phyloP scores from a whole-genome alignment of 176 grass and related monocot genomes.

The Luzula sylvatica region DNA sequence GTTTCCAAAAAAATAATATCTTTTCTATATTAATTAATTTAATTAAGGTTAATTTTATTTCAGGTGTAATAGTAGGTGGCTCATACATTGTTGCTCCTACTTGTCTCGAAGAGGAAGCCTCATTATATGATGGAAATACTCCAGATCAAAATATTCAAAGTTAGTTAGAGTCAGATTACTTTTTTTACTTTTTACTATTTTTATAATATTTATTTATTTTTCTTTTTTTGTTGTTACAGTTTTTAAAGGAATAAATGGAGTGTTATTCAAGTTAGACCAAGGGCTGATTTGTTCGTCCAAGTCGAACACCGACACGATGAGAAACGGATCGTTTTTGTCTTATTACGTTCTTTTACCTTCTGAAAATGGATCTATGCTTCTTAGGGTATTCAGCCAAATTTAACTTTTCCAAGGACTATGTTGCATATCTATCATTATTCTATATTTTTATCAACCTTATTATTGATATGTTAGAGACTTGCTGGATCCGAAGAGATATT shows the following conservation, averaged over 20 bases:
- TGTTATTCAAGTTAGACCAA: constrained; percentile 70
- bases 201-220: not conserved
- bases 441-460: not conserved
- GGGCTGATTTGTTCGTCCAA: constrained; percentile 73
- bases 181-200: constrained; percentile 18
- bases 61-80: constrained; percentile 57
- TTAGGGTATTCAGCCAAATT: constrained; percentile 59
- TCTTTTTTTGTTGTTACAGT: constrained; percentile 30
- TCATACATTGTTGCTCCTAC: constrained; percentile 61
- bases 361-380: constrained; percentile 66
- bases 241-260: constrained; percentile 71
- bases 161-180: constrained; percentile 27
- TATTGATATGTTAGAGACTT: constrained; percentile 42
- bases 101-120: constrained; percentile 47
- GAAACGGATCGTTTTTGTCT: constrained; percentile 39
- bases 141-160: constrained; percentile 63
- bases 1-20: not conserved
- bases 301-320: constrained; percentile 75
- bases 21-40: not conserved
- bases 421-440: not conserved
- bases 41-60: constrained; percentile 13
- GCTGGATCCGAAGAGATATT: constrained; percentile 84
- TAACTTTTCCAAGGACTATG: not conserved
- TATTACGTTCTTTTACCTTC: constrained; percentile 91
- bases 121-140: constrained; percentile 34